phyloP scores from a whole-genome alignment of 2,329 filamentous ascomycete species.

The Stemphylium vesicarium region DNA sequence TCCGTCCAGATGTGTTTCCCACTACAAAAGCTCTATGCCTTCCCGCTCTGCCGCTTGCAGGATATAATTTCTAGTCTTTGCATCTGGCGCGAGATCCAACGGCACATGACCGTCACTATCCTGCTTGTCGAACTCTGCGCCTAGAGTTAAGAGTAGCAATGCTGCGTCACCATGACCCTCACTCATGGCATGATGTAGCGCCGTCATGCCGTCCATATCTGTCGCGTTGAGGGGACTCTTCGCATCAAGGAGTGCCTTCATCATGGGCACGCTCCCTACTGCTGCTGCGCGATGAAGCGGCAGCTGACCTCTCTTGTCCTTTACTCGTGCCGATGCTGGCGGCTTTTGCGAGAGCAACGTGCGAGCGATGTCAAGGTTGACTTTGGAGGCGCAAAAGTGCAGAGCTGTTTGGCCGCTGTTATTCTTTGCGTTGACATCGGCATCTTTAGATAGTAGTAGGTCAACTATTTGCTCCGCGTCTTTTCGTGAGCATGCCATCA shows the following conservation, averaged over 20 bases:
- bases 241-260: slow-evolving; percentile 78
- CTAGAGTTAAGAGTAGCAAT: slow-evolving; percentile 79
- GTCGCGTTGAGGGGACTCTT: slow-evolving; percentile 82
- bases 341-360: slow-evolving; percentile 73
- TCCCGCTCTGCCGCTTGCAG: slow-evolving; percentile 80
- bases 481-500: slow-evolving; percentile 79
- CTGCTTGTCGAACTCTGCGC: slow-evolving; percentile 80
- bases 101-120: slow-evolving; percentile 74
- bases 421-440: slow-evolving; percentile 77
- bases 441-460: slow-evolving; percentile 71
- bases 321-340: slow-evolving; percentile 74
- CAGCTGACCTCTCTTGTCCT: slow-evolving; percentile 87
- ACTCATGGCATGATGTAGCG: slow-evolving; percentile 83
- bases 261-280: slow-evolving; percentile 85
- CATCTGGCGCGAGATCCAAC: slow-evolving; percentile 84
- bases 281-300: slow-evolving; percentile 91
- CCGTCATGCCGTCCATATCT: slow-evolving; percentile 82
- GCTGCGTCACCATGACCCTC: slow-evolving; percentile 83
- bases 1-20: not conserved
- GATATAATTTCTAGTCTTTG: slow-evolving; percentile 81
- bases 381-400: slow-evolving; percentile 91
- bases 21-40: slow-evolving; percentile 69
- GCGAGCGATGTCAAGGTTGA: slow-evolving; percentile 80
- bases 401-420: slow-evolving; percentile 78
- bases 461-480: slow-evolving; percentile 73